phyloP scores from a whole-genome alignment of 2,329 filamentous ascomycete genomes.

The Aspergillus felis region DNA sequence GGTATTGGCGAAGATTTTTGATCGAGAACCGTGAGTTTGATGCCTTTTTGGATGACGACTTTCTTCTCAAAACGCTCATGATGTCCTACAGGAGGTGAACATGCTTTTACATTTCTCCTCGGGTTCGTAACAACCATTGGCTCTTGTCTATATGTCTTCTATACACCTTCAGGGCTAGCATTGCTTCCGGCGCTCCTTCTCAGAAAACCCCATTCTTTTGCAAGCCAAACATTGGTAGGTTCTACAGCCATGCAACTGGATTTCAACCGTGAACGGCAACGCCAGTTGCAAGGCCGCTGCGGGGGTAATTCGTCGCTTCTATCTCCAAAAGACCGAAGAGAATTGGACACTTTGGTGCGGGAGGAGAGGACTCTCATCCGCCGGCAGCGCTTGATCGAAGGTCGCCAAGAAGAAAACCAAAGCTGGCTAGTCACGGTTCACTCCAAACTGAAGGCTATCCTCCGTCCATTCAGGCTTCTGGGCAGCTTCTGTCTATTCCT shows the following conservation, averaged over 20 bases:
- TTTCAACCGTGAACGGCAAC: slow-evolving; percentile 83
- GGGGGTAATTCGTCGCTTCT: slow-evolving; percentile 70
- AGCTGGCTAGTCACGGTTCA: slow-evolving; percentile 70
- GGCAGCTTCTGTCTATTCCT: slow-evolving; percentile 75
- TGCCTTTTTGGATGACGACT: not conserved
- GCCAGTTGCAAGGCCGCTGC: slow-evolving; percentile 83
- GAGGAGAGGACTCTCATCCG: slow-evolving; percentile 91
- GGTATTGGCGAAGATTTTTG: slow-evolving; percentile 85
- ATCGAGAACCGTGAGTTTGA: slow-evolving; percentile 66
- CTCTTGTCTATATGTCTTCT: slow-evolving; percentile 78
- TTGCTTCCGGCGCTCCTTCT: slow-evolving; percentile 86
- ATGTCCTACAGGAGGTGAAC: slow-evolving; percentile 65
- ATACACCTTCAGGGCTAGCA: slow-evolving; percentile 84
- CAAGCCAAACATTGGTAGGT: slow-evolving; percentile 71
- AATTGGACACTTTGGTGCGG: slow-evolving; percentile 79
- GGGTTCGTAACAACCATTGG: slow-evolving; percentile 86
- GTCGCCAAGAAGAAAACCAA: slow-evolving; percentile 62
- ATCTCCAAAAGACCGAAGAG: slow-evolving; percentile 78
- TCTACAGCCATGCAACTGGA: slow-evolving; percentile 77
- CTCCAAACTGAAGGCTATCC: slow-evolving; percentile 75
- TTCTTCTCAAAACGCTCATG: not conserved
- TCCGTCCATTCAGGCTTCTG: slow-evolving; percentile 84
- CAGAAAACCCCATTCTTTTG: slow-evolving; percentile 83
- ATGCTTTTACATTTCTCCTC: slow-evolving; percentile 83
- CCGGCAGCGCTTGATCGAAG: slow-evolving; percentile 80